Conservation (phyloP, 352 stramenopile genomes). For the Pythium chondricola region DNA sequence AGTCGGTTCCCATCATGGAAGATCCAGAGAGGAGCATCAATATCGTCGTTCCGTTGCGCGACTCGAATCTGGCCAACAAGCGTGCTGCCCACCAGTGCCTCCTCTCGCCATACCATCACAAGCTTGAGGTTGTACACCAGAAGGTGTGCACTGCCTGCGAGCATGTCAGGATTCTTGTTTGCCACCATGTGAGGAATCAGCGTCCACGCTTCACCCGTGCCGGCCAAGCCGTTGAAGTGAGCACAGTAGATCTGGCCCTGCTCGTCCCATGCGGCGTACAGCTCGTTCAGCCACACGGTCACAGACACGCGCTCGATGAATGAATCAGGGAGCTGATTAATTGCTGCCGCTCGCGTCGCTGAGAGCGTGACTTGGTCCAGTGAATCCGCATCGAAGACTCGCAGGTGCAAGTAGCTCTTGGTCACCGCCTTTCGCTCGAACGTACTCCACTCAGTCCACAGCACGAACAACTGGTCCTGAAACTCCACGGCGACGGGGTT, state of each 20-base stretch:
- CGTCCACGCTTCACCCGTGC: slow-evolving; percentile 29
- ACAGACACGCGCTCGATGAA: slow-evolving; percentile 48
- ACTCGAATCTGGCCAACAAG: slow-evolving; percentile 50
- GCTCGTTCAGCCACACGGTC: slow-evolving; percentile 30
- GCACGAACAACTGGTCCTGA: slow-evolving; percentile 39
- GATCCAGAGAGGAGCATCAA: slow-evolving; percentile 51
- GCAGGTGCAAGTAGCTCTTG: slow-evolving; percentile 48
- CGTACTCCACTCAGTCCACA: slow-evolving; percentile 58
- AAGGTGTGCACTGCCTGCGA: slow-evolving; percentile 32
- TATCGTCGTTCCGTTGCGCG: slow-evolving; percentile 44
- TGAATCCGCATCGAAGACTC: slow-evolving; percentile 38
- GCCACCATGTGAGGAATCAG: slow-evolving; percentile 56
- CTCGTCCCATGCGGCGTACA: slow-evolving; percentile 75
- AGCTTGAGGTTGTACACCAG: slow-evolving; percentile 55
- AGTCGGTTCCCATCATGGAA: slow-evolving; percentile 61
- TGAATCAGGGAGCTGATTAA: slow-evolving; percentile 41
- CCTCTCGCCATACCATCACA: slow-evolving; percentile 58
- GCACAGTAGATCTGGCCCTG: slow-evolving; percentile 50
- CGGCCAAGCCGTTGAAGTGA: slow-evolving; percentile 37
- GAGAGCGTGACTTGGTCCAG: slow-evolving; percentile 23
- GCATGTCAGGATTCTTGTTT: slow-evolving; percentile 53
- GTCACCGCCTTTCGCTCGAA: slow-evolving; percentile 18
- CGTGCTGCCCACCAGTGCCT: slow-evolving; percentile 13
- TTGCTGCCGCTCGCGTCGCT: slow-evolving; percentile 10
- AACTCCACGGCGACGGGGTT: slow-evolving; percentile 34